phyloP scores from a whole-genome alignment of 202 grass and related monocot genomes.

The Setaria italica region DNA sequence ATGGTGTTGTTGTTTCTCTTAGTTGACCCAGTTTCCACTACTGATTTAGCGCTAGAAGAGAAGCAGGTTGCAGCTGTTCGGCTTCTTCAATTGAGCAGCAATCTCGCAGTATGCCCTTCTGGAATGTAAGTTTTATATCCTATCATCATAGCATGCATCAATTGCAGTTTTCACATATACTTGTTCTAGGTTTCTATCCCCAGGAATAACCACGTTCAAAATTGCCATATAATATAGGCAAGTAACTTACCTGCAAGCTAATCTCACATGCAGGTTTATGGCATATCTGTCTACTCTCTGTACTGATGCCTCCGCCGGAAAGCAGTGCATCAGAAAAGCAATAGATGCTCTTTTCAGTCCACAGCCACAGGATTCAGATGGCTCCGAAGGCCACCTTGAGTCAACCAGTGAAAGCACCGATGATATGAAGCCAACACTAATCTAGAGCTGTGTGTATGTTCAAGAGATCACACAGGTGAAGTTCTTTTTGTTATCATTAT shows the following conservation, averaged over 20 bases:
- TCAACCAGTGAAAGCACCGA: conserved; percentile 40
- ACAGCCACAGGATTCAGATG: conserved; percentile 34
- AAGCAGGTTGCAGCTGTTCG: conserved; percentile 70
- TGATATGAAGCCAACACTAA: conserved; percentile 60
- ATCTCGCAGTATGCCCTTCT: conserved; percentile 85
- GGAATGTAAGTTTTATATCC: conserved; percentile 69
- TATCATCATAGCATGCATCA: conserved; percentile 24
- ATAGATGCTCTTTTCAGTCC: too few species aligned
- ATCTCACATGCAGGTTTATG: conserved; percentile 70
- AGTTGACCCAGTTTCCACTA: conserved; percentile 28
- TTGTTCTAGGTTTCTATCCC: background rate
- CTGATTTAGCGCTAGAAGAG: conserved; percentile 56
- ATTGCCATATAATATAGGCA: conserved; percentile 16
- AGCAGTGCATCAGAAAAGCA: conserved; percentile 58
- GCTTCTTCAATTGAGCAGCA: conserved; percentile 88
- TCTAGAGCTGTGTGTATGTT: conserved; percentile 80
- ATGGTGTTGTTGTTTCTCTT: conserved; percentile 31
- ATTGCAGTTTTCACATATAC: conserved; percentile 25
- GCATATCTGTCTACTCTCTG: conserved; percentile 83
- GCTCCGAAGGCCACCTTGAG: conserved; percentile 40
- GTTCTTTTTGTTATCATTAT: conserved; percentile 42
- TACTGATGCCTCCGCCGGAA: conserved; percentile 61
- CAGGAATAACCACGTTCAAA: background rate
- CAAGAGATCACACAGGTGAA: conserved; percentile 82
- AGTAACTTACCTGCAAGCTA: conserved; percentile 16